Percentiles rank a stretch among this genome's conserved stretches.
phyloP scores from a whole-genome alignment of 371 early-diverging fungal genomes.

The Mucor mucedo region DNA sequence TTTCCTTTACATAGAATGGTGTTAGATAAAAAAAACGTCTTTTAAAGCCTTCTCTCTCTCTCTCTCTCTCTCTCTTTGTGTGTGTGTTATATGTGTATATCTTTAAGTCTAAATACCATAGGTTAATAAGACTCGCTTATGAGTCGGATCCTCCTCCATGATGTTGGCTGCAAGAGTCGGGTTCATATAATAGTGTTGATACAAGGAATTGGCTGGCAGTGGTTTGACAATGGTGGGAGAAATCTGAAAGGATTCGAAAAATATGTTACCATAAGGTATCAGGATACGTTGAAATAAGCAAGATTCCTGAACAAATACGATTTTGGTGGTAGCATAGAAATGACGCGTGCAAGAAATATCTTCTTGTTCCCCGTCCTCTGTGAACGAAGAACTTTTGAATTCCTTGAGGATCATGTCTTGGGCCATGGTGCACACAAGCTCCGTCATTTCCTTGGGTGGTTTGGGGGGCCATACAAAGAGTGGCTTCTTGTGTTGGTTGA shows the following conservation, averaged over 20 bases:
- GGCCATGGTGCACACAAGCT: conserved; percentile 7
- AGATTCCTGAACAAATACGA: conserved; percentile 15
- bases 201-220: no score
- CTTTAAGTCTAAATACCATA: no score
- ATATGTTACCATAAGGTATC: conserved; percentile 39
- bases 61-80: neutral
- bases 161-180: neutral
- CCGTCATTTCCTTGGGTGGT: neutral
- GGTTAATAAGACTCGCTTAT: no score
- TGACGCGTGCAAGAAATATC: conserved; percentile 35
- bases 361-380: neutral
- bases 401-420: conserved; percentile 5
- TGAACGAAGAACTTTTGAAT: conserved; percentile 15
- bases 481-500: conserved; percentile 38
- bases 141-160: no score
- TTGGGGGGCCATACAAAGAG: conserved; percentile 51
- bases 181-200: neutral
- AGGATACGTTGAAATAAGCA: conserved; percentile 36
- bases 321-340: conserved; percentile 29
- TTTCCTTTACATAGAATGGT: conserved; percentile 4
- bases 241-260: conserved; percentile 39
- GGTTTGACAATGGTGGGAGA: conserved; percentile 3
- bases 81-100: no score
- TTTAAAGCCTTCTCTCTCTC: neutral
- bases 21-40: neutral